Base-by-base conservation (phyloP, 495 filamentous ascomycete genomes). In the Tuber magnatum region DNA sequence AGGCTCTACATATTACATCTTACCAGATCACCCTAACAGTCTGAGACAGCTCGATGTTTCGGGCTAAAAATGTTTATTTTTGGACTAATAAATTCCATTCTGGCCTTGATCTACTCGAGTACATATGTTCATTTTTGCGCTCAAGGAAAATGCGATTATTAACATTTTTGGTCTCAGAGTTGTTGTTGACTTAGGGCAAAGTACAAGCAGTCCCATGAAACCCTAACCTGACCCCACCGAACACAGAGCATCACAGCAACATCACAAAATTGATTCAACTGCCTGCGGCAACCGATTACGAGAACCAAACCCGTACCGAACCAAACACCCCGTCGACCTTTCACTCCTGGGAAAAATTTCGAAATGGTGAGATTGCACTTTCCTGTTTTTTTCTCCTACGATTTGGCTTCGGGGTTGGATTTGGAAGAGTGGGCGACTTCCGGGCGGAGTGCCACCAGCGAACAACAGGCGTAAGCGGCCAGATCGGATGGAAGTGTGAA, bases 291-390 rank as follows among this genome's bases (percentile, higher is more conserved):
- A 79, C 77, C 35, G 72, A 75, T 79, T 79, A 71, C 71, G 73
- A 79, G 40, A 79, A 73, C 69, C 76, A 76, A 78, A 72, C 72
- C 68, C 69, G 69, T 69, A 79, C 76, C 76, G 72, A 72, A 51
- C 72, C 38, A 71, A 79, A 79, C 78, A 72, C 70, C 46, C 39
- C 70, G 69, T 65, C 72, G 38, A 75, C 74, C 70, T 75, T 43
- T 28, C 16, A 35, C 32, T 32, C 56, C 35, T 10, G 56, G 35
- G 28, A 28, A 14, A 65, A 65, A 35, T 68, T 79, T 73, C 72
- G 79, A 46, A 75, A 79, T 79, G 77, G 77, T 79, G 78, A 79
- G 77, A 72, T 61, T 72, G 76, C 40, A 44, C 28, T 35, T 32
- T 65, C 14, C 28, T 20, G 10, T 35, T 35, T 35, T 65, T 65